Percentiles rank a stretch among this genome's conserved stretches.
Conservation (phyloP, 75 land plant genomes). For the Picea sitchensis region DNA sequence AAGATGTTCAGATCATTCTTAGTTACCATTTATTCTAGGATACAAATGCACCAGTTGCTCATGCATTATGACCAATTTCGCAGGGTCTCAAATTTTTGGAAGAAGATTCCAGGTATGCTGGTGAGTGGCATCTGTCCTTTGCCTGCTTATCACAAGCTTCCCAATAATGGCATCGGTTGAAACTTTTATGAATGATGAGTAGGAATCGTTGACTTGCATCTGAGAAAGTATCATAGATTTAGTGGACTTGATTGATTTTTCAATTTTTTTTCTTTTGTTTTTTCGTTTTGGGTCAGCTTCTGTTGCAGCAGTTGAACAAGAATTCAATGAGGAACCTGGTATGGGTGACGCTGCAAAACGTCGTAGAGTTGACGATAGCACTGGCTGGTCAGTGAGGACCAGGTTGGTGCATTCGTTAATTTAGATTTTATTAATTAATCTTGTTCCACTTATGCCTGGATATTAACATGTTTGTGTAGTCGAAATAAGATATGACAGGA, state of each 20-base stretch:
- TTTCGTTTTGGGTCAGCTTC: constrained; percentile 16
- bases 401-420: constrained; percentile 15
- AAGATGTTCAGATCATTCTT: not conserved
- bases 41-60: not conserved
- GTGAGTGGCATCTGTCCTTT: not conserved
- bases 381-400: constrained; percentile 40
- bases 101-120: constrained; percentile 4
- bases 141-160: not conserved
- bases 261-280: constrained; percentile 2
- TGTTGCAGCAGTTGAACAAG: constrained; percentile 22
- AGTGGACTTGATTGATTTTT: constrained; percentile 1
- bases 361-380: constrained; percentile 13
- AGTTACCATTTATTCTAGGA: not conserved
- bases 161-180: not conserved
- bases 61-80: not conserved
- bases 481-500: no score
- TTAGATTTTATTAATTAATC: not conserved
- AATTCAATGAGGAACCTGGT: constrained; percentile 26
- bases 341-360: constrained; percentile 11
- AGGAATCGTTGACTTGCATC: not conserved
- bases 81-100: constrained; percentile 10
- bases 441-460: not conserved
- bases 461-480: not conserved
- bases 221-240: not conserved
- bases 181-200: not conserved